Evolutionary conservation across 2,329 filamentous ascomycete genomes (phyloP), one percentile per base, ranked within the genome.

Genomic region (Epichloe bromicola): DNA sequence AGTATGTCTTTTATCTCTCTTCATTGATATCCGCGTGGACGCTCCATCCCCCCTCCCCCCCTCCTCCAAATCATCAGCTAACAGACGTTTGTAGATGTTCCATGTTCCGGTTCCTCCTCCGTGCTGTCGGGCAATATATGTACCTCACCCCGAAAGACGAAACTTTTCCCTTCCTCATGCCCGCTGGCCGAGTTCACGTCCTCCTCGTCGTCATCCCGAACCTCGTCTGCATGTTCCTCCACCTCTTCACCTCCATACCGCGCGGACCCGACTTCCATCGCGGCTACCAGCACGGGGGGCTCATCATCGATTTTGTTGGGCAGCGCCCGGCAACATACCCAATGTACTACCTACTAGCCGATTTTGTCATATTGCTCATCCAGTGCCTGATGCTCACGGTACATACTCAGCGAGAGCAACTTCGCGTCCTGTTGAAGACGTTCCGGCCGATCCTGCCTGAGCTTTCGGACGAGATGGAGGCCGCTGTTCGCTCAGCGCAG

Each of bases 261-360:
- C 65, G 67, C 20, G 80, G 78, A n/a, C 73, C 74, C 53, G 82
- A 85, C 58, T 73, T 76, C 38, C 74, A 79, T 53, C 71, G 79
- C 49, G 82, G 81, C 23, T 85, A 85, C 60, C 71, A 84, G 23
- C 82, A 85, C 55, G 82, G 82, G 23, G 82, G 82, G 36, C 69
- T 85, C 48, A 71, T 85, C 23, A 75, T 85, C 57, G 82, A 86
- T 60, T 82, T 86, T 57, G 72, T 86, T 57, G 82, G 82, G 14
- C 82, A 86, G 62, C 76, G 75, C 56, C 78, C 80, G 4, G 78
- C 82, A 2, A 72, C 74, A 2, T 81, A 78, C 23, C 73, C 73
- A 55, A 58, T 78, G 15, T 73, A 75, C 48, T 72, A 83, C 44
- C 56, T 84, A 5, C 58, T 76, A 2, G 64, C 79, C 42, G 82